Percentiles rank a stretch among this genome's conserved stretches.
These are phyloP conservation scores for Penicillium longicatenatum DNA, from an alignment of 495 filamentous ascomycete species.

Conservation along the genomic window DNA sequence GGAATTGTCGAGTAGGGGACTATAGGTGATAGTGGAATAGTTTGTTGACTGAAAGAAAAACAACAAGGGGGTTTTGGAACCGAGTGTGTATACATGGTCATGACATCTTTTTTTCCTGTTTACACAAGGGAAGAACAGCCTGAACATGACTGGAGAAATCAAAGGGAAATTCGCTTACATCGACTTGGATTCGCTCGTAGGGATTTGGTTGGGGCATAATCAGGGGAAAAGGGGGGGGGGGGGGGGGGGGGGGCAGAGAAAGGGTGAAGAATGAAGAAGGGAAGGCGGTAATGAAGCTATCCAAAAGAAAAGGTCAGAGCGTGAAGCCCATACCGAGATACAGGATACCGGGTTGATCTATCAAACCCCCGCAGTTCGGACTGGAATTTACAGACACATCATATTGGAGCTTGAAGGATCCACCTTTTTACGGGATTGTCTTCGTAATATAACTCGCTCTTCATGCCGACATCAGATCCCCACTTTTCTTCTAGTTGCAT, in stretches of 20 bases:
- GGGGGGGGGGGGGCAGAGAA: neutral
- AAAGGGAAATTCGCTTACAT: slow-evolving; percentile 32
- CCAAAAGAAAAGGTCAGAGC: slow-evolving; percentile 7
- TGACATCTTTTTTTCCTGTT: neutral
- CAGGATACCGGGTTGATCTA: slow-evolving; percentile 15
- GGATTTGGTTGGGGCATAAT: slow-evolving; percentile 39
- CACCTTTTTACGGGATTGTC: neutral
- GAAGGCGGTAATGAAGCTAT: slow-evolving; percentile 19
- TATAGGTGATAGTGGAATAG: neutral
- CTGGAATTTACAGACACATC: neutral
- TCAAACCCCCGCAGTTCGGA: neutral
- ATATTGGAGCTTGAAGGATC: neutral
- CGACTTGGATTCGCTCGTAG: slow-evolving; percentile 40
- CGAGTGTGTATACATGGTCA: neutral
- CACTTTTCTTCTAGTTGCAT: neutral
- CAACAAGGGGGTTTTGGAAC: neutral
- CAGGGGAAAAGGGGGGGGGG: slow-evolving; percentile 1
- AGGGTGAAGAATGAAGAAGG: slow-evolving; percentile 4
- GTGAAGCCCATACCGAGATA: slow-evolving; percentile 15
- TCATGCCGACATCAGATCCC: neutral
- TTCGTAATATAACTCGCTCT: neutral
- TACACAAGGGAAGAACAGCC: neutral
- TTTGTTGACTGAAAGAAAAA: neutral
- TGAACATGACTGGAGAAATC: neutral
- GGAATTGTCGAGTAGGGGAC: neutral